Evolutionary conservation across 2,329 filamentous ascomycete genomes (phyloP).

Genomic region (Cyphellophora attinorum): DNA sequence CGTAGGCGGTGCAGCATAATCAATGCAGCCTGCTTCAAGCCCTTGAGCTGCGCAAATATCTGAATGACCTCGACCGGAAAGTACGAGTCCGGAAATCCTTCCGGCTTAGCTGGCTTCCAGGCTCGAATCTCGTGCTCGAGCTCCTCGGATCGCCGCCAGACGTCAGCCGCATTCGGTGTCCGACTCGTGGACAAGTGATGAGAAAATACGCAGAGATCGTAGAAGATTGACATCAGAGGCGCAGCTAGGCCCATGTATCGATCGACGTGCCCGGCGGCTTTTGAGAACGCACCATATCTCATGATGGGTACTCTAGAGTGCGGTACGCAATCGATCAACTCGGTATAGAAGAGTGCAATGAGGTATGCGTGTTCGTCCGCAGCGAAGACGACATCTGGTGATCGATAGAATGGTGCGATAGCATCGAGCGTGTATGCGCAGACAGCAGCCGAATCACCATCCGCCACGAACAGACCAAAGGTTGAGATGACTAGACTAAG

Average conservation of each 20-base stretch:
- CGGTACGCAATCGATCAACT: background rate
- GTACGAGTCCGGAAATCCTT: background rate
- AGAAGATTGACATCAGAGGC: background rate
- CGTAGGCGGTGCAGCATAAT: background rate
- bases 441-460: background rate
- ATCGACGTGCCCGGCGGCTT: background rate
- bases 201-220: background rate
- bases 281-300: background rate
- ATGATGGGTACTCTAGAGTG: background rate
- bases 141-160: background rate
- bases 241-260: background rate
- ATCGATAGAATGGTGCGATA: background rate
- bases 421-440: background rate
- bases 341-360: background rate
- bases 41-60: background rate
- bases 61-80: background rate
- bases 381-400: background rate
- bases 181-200: background rate
- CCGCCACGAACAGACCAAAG: background rate
- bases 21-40: background rate
- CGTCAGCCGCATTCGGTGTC: background rate
- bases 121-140: background rate
- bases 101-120: background rate
- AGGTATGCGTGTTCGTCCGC: slow-evolving; percentile 1
- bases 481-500: background rate